Conservation (phyloP, 2,329 filamentous ascomycete species). For the Sporothrix pallida region DNA sequence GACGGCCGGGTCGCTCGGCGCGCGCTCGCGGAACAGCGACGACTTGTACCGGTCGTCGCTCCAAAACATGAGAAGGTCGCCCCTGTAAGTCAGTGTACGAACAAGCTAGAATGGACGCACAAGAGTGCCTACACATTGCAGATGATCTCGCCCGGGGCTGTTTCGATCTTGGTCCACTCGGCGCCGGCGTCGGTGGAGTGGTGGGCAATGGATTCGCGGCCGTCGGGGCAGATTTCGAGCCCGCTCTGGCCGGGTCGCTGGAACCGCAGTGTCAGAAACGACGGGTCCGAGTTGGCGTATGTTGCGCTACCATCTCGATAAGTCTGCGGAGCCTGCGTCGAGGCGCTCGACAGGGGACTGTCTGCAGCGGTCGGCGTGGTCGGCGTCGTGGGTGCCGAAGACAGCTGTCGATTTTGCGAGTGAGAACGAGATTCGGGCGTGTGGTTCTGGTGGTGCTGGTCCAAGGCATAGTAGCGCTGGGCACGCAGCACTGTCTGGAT, state of each 20-base stretch:
- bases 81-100: conserved; percentile 40
- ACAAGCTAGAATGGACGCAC: background rate
- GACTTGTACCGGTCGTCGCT: conserved; percentile 71
- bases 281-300: conserved; percentile 62
- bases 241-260: conserved; percentile 64
- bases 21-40: conserved; percentile 63
- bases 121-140: conserved; percentile 59
- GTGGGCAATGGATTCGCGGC: conserved; percentile 62
- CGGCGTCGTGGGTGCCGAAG: conserved; percentile 45
- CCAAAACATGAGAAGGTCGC: conserved; percentile 70
- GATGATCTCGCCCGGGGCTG: conserved; percentile 59
- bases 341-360: background rate
- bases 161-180: conserved; percentile 66
- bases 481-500: conserved; percentile 58
- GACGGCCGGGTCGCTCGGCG: conserved; percentile 53
- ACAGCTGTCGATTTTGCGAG: conserved; percentile 41
- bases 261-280: conserved; percentile 66
- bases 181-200: conserved; percentile 59
- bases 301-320: conserved; percentile 57
- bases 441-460: conserved; percentile 38
- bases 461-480: conserved; percentile 13
- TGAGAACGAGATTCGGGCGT: conserved; percentile 20
- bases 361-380: conserved; percentile 37
- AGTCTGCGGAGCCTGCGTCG: conserved; percentile 50
- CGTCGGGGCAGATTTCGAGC: conserved; percentile 68